Percentiles rank a stretch among this genome's conserved stretches.
phyloP scores from a whole-genome alignment of 192 early-diverging fungal species.

The Geosiphon pyriformis region DNA sequence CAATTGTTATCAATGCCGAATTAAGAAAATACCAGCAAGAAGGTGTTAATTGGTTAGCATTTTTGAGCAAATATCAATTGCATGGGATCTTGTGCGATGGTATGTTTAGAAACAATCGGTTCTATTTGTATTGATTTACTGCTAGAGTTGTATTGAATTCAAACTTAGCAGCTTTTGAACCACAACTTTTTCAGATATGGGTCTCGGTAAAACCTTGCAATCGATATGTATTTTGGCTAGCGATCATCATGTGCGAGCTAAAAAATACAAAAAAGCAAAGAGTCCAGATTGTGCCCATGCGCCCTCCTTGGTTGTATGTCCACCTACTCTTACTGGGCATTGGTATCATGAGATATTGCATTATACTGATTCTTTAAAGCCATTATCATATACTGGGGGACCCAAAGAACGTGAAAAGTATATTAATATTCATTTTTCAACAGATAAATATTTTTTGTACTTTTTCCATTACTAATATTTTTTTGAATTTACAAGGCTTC shows the following conservation, averaged over 20 bases:
- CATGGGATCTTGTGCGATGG: conserved; percentile 98
- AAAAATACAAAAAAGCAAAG: conserved; percentile 46
- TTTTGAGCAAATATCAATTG: conserved; percentile 92
- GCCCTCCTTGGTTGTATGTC: conserved; percentile 92
- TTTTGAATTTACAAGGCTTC: conserved; percentile 33
- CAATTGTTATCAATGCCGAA: conserved; percentile 87
- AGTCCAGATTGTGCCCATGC: conserved; percentile 61
- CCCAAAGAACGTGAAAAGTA: conserved; percentile 68
- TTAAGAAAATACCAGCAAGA: conserved; percentile 96
- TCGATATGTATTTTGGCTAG: conserved; percentile 92
- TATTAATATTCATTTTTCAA: conserved; percentile 12
- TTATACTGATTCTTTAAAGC: conserved; percentile 70
- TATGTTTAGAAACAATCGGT: conserved; percentile 28
- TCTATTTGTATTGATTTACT: not conserved
- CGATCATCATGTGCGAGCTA: conserved; percentile 72
- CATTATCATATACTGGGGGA: conserved; percentile 82
- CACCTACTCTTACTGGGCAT: conserved; percentile 90
- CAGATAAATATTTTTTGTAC: not conserved
- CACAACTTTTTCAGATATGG: conserved; percentile 73
- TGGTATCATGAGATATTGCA: conserved; percentile 92
- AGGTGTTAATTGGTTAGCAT: conserved; percentile 97
- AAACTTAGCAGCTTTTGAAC: not conserved
- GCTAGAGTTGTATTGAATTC: not conserved
- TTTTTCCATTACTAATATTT: not conserved
- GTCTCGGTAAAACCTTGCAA: conserved; percentile 95